Evolutionary conservation across 2,329 filamentous ascomycete species (phyloP).

Genomic region (Scleromitrula shiraiana): DNA sequence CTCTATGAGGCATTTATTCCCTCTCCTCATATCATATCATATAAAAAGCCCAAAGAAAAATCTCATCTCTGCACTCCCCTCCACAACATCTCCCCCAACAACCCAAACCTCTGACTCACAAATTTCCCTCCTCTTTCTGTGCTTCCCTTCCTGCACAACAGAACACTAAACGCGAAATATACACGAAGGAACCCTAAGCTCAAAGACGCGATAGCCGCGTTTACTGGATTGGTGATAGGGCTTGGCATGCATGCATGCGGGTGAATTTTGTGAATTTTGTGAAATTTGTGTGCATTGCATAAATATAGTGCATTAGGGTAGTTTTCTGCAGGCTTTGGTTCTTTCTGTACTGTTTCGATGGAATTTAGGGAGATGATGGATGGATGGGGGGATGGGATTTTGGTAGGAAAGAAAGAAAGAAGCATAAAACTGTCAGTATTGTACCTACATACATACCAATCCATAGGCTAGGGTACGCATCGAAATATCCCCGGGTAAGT

Average conservation of each 20-base stretch:
- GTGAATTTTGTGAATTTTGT: too few relatives aligned
- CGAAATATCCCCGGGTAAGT: too few relatives aligned
- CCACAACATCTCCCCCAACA: neutral
- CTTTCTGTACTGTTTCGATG: too few relatives aligned
- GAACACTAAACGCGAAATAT: slow-evolving; percentile 1
- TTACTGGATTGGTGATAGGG: slow-evolving; percentile 1
- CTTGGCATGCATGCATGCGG: neutral
- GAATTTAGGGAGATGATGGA: too few relatives aligned
- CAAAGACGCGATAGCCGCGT: neutral
- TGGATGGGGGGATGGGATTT: too few relatives aligned
- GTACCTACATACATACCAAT: too few relatives aligned
- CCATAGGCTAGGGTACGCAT: too few relatives aligned
- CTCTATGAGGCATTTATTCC: neutral
- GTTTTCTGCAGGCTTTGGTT: too few relatives aligned
- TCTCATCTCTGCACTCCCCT: neutral
- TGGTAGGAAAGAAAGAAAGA: too few relatives aligned
- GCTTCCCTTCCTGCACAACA: neutral
- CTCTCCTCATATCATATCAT: neutral
- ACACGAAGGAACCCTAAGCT: neutral
- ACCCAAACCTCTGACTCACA: slow-evolving; percentile 5
- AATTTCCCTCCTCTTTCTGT: neutral
- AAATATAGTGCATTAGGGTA: too few relatives aligned
- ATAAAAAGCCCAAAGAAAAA: neutral
- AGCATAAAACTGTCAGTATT: too few relatives aligned
- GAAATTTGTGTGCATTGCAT: too few relatives aligned